These are phyloP conservation scores for Candida alai DNA, from an alignment of 805 yeast species.

Conservation along the genomic window DNA sequence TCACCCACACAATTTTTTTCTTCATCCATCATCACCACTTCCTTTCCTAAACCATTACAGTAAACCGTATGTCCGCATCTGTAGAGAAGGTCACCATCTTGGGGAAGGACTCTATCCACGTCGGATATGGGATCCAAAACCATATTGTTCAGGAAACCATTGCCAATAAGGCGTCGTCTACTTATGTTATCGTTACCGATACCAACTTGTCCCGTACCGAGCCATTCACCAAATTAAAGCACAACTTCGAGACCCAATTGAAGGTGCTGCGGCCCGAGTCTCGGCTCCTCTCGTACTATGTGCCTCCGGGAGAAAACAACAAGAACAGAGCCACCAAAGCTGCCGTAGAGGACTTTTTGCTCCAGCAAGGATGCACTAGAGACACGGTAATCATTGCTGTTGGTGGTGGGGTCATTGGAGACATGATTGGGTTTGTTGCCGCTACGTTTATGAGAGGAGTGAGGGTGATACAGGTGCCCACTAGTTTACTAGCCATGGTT, in stretches of 20 bases:
- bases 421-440: slow-evolving; percentile 98
- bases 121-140: slow-evolving; percentile 76
- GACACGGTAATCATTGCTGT: slow-evolving; percentile 92
- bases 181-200: slow-evolving; percentile 90
- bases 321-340: slow-evolving; percentile 89
- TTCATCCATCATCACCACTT: no score
- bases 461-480: slow-evolving; percentile 88
- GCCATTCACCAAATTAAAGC: slow-evolving; percentile 48
- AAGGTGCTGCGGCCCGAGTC: slow-evolving; percentile 43
- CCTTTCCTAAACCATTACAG: no score
- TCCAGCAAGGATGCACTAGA: slow-evolving; percentile 84
- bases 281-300: slow-evolving; percentile 67
- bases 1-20: no score
- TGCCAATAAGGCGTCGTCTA: slow-evolving; percentile 66
- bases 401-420: slow-evolving; percentile 99
- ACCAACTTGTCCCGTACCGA: slow-evolving; percentile 68
- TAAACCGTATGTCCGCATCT: no score
- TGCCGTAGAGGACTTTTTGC: slow-evolving; percentile 83
- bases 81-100: slow-evolving; percentile 66
- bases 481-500: slow-evolving; percentile 93
- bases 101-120: slow-evolving; percentile 81
- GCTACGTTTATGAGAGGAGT: slow-evolving; percentile 99
- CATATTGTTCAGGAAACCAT: slow-evolving; percentile 72
- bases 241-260: slow-evolving; percentile 39
- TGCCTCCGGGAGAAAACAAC: slow-evolving; percentile 91